These are phyloP conservation scores for Cymbopogon flexuosus DNA, from an alignment of 202 grass and related monocot species.

Conservation along the genomic window DNA sequence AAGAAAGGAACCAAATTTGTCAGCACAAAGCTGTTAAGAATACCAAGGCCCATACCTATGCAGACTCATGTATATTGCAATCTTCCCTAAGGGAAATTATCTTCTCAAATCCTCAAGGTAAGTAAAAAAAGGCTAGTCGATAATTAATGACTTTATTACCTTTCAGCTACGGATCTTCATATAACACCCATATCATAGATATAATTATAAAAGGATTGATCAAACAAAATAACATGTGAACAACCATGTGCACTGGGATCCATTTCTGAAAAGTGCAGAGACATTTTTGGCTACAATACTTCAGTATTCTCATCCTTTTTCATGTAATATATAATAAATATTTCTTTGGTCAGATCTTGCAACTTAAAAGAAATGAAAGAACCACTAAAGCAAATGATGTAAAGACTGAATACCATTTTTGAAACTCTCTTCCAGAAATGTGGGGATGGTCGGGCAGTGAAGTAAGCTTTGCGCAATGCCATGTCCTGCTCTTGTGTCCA, in stretches of 20 bases:
- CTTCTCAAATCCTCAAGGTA: neutral
- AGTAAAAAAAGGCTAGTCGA: neutral
- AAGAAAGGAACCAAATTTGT: neutral
- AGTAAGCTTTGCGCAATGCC: constrained; percentile 59
- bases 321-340: neutral
- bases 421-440: constrained; percentile 97
- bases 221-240: neutral
- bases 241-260: neutral
- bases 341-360: constrained; percentile 6
- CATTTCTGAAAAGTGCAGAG: neutral
- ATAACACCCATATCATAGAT: neutral
- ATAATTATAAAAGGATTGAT: neutral
- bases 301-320: neutral
- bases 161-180: neutral
- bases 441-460: constrained; percentile 64
- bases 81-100: neutral
- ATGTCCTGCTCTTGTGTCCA: constrained; percentile 77
- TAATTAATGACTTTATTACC: neutral
- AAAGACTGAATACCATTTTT: constrained; percentile 68
- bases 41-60: too few species aligned
- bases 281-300: neutral
- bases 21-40: neutral
- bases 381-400: neutral
- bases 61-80: neutral
- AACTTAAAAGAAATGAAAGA: constrained; percentile 4